Conservation (phyloP, 2,329 filamentous ascomycete genomes). For the Penicillium thymicola region DNA sequence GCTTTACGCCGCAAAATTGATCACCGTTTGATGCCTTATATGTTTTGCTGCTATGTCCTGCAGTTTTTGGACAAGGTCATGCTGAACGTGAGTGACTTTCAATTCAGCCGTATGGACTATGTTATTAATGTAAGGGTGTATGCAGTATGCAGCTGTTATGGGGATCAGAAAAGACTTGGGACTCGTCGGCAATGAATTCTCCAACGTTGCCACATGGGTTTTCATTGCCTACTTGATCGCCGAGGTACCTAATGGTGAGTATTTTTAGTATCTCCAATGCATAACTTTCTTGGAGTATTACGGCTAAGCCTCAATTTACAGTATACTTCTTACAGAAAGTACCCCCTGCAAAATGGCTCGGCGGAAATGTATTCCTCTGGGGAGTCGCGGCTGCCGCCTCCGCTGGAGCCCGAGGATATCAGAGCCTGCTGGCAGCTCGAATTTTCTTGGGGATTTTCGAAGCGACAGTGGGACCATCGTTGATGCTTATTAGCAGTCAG, state of each 20-base stretch:
- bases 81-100: conserved; percentile 23
- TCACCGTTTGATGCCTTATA: conserved; percentile 30
- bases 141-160: conserved; percentile 59
- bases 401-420: conserved; percentile 54
- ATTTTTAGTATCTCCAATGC: neutral
- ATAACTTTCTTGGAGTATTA: neutral
- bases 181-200: conserved; percentile 58
- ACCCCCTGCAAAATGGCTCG: conserved; percentile 50
- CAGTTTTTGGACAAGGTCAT: conserved; percentile 37
- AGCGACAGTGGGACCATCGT: conserved; percentile 57
- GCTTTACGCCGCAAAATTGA: conserved; percentile 32
- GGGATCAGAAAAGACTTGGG: conserved; percentile 54
- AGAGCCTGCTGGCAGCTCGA: conserved; percentile 53
- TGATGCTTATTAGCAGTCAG: conserved; percentile 60
- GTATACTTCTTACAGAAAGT: conserved; percentile 23
- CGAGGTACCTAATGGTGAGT: conserved; percentile 56
- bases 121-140: neutral
- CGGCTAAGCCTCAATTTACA: neutral
- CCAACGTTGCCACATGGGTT: conserved; percentile 58
- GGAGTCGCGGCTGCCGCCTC: conserved; percentile 37
- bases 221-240: conserved; percentile 59
- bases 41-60: conserved; percentile 34
- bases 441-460: conserved; percentile 61
- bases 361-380: conserved; percentile 57
- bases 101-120: neutral